Conservation (phyloP, 2,329 filamentous ascomycete genomes). For the Cercospora sesami region DNA sequence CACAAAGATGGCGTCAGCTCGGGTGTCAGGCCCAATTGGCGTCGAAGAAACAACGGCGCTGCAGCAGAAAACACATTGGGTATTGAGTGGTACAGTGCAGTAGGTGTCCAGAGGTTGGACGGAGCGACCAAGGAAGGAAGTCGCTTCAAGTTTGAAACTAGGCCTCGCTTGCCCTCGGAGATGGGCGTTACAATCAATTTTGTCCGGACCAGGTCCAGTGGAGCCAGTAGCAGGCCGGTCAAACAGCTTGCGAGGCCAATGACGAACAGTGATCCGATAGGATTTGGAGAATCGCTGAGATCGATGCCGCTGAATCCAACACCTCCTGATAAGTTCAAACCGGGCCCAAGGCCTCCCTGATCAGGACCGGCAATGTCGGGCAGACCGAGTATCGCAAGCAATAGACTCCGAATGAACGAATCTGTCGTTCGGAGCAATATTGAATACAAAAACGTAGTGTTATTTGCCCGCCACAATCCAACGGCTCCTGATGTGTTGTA, state of each 20-base stretch:
- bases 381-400: conserved; percentile 88
- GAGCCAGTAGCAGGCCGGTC: conserved; percentile 78
- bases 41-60: conserved; percentile 79
- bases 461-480: conserved; percentile 92
- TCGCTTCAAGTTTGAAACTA: conserved; percentile 72
- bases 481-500: conserved; percentile 88
- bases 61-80: conserved; percentile 81
- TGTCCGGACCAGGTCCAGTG: conserved; percentile 86
- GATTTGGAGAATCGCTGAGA: conserved; percentile 77
- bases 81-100: conserved; percentile 84
- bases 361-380: conserved; percentile 83
- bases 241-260: conserved; percentile 64
- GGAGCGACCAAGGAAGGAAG: conserved; percentile 71
- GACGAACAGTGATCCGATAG: conserved; percentile 76
- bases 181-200: conserved; percentile 75
- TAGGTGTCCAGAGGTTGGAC: conserved; percentile 68
- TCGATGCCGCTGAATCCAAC: conserved; percentile 62
- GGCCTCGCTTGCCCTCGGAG: conserved; percentile 71
- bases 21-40: conserved; percentile 80
- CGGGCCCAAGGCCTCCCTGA: conserved; percentile 59
- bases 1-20: conserved; percentile 78
- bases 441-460: conserved; percentile 88
- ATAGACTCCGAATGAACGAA: conserved; percentile 84
- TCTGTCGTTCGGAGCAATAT: conserved; percentile 84
- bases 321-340: conserved; percentile 50